Percentiles rank a stretch among this genome's conserved stretches.
Conservation (phyloP, 495 filamentous ascomycete genomes). For the Daldinia concentrica region DNA sequence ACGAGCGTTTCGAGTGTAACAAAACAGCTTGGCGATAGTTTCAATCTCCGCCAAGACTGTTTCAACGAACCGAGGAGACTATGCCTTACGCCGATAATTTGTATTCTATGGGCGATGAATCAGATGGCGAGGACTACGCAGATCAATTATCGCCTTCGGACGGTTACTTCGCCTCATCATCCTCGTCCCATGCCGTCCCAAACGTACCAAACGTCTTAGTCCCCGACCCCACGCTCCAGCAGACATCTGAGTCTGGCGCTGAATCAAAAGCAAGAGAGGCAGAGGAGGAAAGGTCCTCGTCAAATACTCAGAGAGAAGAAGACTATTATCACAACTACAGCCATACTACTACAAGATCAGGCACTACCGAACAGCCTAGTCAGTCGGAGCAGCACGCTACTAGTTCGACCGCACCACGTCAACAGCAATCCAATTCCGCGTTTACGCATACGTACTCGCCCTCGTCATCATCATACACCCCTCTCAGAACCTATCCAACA, state of each 20-base stretch:
- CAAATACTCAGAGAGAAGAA: slow-evolving; percentile 17
- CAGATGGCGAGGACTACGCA: slow-evolving; percentile 48
- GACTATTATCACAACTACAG: slow-evolving; percentile 9
- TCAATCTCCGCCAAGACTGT: slow-evolving; percentile 40
- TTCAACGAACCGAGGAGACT: slow-evolving; percentile 35
- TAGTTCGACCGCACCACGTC: slow-evolving; percentile 20
- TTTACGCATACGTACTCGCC: slow-evolving; percentile 40
- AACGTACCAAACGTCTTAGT: slow-evolving; percentile 55
- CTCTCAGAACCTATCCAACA: slow-evolving; percentile 11
- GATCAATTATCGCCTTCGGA: slow-evolving; percentile 54
- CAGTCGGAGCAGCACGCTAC: slow-evolving; percentile 22
- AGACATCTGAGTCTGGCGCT: slow-evolving; percentile 38
- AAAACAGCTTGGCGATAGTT: slow-evolving; percentile 43
- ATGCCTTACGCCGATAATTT: slow-evolving; percentile 59
- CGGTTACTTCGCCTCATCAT: slow-evolving; percentile 53
- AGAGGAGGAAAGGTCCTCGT: slow-evolving; percentile 42
- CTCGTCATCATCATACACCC: slow-evolving; percentile 39
- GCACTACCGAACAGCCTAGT: slow-evolving; percentile 25
- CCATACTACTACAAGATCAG: slow-evolving; percentile 29
- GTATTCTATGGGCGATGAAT: slow-evolving; percentile 52
- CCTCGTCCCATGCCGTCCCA: slow-evolving; percentile 49
- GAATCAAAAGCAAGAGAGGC: slow-evolving; percentile 56
- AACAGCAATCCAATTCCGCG: slow-evolving; percentile 21
- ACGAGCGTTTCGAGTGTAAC: slow-evolving; percentile 37
- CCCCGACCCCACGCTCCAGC: slow-evolving; percentile 52